Percentiles rank a stretch among this genome's conserved stretches.
Evolutionary conservation across 352 stramenopile genomes (phyloP).

Genomic region (Globisporangium viniferum): DNA sequence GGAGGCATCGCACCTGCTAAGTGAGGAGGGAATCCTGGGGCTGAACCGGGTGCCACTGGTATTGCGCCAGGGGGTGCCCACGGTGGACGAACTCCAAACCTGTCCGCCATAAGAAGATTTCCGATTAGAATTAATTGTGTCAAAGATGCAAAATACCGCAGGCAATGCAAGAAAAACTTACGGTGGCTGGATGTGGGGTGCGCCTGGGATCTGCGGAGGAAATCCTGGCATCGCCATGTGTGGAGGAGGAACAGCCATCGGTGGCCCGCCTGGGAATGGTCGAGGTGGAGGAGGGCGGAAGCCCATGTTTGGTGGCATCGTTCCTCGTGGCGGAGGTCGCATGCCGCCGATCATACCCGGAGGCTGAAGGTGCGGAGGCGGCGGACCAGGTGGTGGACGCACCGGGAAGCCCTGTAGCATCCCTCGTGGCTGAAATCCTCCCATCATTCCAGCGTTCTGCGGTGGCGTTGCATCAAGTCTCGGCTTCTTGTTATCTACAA

Average conservation of each 20-base stretch:
- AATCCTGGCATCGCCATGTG: slow-evolving; percentile 16
- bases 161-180: slow-evolving; percentile 4
- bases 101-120: not conserved
- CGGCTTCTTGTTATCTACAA: slow-evolving; percentile 36
- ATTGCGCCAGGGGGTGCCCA: slow-evolving; percentile 13
- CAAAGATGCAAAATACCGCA: not conserved
- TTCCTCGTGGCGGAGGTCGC: slow-evolving; percentile 37
- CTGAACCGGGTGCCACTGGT: not conserved
- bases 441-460: slow-evolving; percentile 19
- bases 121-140: not conserved
- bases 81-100: slow-evolving; percentile 17
- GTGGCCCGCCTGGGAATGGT: slow-evolving; percentile 27
- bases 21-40: slow-evolving; percentile 10
- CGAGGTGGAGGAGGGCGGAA: slow-evolving; percentile 31
- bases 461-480: slow-evolving; percentile 29
- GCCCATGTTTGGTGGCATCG: slow-evolving; percentile 13
- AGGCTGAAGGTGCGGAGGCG: slow-evolving; percentile 41
- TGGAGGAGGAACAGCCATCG: slow-evolving; percentile 24
- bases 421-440: slow-evolving; percentile 41
- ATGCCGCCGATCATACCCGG: slow-evolving; percentile 44
- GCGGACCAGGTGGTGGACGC: slow-evolving; percentile 31
- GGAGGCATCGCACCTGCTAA: slow-evolving; percentile 5
- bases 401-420: slow-evolving; percentile 46
- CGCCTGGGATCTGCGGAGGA: slow-evolving; percentile 10
- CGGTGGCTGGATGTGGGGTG: slow-evolving; percentile 4